Evolutionary conservation across 345 rosid genomes (phyloP).

Genomic region (Rhizophora apiculata): DNA sequence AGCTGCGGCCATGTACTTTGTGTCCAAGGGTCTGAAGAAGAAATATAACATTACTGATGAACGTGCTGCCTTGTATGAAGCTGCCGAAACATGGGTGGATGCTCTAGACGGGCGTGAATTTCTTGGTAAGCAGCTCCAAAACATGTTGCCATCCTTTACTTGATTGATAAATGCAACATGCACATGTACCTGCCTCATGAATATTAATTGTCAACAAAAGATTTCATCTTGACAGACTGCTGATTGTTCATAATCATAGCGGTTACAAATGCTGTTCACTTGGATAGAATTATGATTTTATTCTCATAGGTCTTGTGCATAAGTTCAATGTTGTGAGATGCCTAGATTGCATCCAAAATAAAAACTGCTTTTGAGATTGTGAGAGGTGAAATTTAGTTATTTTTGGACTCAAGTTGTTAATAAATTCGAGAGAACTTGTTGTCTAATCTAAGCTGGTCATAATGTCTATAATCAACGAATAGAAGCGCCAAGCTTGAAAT

Average conservation of each 20-base stretch:
- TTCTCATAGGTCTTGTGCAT: too few species aligned
- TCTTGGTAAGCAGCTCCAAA: conserved; percentile 42
- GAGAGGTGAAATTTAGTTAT: too few species aligned
- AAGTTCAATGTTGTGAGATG: too few species aligned
- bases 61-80: conserved; percentile 75
- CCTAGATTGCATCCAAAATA: too few species aligned
- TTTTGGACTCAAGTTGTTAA: too few species aligned
- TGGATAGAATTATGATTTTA: not conserved
- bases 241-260: not conserved
- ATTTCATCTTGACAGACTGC: not conserved
- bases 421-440: too few species aligned
- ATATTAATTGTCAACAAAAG: not conserved
- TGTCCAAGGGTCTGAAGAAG: conserved; percentile 89
- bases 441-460: not conserved
- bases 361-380: too few species aligned
- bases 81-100: conserved; percentile 92
- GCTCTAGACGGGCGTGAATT: conserved; percentile 68
- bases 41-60: conserved; percentile 86
- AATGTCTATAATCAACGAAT: not conserved
- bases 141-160: not conserved
- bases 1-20: conserved; percentile 89
- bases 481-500: not conserved
- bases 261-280: not conserved
- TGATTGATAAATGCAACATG: not conserved
- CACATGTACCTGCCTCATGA: not conserved